phyloP scores from a whole-genome alignment of 176 grass and related monocot genomes.

The Chloris gayana region DNA sequence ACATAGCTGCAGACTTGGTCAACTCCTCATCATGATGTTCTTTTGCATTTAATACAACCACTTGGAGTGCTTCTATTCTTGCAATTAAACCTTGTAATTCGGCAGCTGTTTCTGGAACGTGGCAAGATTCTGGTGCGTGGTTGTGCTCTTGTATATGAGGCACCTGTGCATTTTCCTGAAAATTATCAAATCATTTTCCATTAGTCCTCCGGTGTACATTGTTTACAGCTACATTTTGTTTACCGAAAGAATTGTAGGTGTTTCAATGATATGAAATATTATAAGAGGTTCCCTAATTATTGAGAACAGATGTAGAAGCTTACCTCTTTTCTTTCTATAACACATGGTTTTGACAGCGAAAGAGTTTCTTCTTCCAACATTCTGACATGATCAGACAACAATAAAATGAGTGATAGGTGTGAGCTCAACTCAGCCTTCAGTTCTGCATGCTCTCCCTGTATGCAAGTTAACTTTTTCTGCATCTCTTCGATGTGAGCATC shows the following conservation, averaged over 20 bases:
- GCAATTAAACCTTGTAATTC: slow-evolving; percentile 56
- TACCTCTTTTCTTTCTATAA: slow-evolving; percentile 49
- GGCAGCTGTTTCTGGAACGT: slow-evolving; percentile 22
- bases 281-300: neutral
- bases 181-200: neutral
- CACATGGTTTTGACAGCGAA: slow-evolving; percentile 49
- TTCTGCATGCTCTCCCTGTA: slow-evolving; percentile 67
- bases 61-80: slow-evolving; percentile 72
- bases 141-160: slow-evolving; percentile 18
- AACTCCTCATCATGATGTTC: slow-evolving; percentile 55
- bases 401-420: slow-evolving; percentile 50
- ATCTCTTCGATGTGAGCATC: slow-evolving; percentile 54
- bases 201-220: neutral
- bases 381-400: slow-evolving; percentile 56
- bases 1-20: slow-evolving; percentile 34
- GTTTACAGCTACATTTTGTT: neutral
- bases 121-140: neutral
- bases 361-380: slow-evolving; percentile 57
- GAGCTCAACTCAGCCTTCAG: slow-evolving; percentile 49
- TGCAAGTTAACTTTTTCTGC: slow-evolving; percentile 44
- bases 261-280: slow-evolving; percentile 13
- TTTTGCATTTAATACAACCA: slow-evolving; percentile 39
- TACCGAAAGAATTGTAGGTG: neutral
- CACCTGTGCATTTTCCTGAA: slow-evolving; percentile 40
- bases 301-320: slow-evolving; percentile 8